A percentile compares a stretch with the other conserved stretches of the same genome.
These are phyloP conservation scores for Vitis amurensis DNA, from an alignment of 164 flowering plant genomes.

Conservation along the genomic window DNA sequence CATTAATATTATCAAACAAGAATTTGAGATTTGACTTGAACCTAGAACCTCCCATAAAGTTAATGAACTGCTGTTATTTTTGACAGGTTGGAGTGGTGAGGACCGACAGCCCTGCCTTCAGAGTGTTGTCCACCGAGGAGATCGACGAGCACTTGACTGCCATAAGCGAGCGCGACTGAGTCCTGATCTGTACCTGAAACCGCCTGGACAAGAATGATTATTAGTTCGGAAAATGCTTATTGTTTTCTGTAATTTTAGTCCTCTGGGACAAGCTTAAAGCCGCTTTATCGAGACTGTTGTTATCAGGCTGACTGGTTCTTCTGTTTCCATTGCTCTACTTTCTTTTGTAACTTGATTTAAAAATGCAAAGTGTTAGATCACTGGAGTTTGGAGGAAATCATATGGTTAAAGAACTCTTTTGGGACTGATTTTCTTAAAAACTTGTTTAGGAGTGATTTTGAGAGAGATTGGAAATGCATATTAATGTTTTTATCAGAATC, in stretches of 20 bases:
- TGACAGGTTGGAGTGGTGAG: constrained; percentile 52
- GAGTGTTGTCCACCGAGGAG: constrained; percentile 43
- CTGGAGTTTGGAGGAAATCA: neutral
- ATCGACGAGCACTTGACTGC: constrained; percentile 56
- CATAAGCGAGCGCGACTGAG: constrained; percentile 52
- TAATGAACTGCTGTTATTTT: neutral
- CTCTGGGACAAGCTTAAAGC: no score
- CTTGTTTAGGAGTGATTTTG: no score
- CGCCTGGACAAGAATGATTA: neutral
- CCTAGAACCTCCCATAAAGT: no score
- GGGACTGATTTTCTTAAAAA: no score
- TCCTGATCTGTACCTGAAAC: neutral
- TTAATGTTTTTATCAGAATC: no score
- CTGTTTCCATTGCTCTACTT: neutral
- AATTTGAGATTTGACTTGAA: no score
- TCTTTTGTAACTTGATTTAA: neutral
- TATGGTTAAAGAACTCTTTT: no score
- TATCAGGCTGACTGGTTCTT: neutral
- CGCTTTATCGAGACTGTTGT: neutral
- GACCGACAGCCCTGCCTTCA: constrained; percentile 35
- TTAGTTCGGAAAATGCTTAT: no score
- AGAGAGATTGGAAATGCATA: no score
- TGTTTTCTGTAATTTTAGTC: no score
- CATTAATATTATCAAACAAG: no score
- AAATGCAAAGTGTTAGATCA: neutral